These are phyloP conservation scores for Gracilariopsis chorda DNA, from an alignment of 23 red algal genomes.

Conservation along the genomic window DNA sequence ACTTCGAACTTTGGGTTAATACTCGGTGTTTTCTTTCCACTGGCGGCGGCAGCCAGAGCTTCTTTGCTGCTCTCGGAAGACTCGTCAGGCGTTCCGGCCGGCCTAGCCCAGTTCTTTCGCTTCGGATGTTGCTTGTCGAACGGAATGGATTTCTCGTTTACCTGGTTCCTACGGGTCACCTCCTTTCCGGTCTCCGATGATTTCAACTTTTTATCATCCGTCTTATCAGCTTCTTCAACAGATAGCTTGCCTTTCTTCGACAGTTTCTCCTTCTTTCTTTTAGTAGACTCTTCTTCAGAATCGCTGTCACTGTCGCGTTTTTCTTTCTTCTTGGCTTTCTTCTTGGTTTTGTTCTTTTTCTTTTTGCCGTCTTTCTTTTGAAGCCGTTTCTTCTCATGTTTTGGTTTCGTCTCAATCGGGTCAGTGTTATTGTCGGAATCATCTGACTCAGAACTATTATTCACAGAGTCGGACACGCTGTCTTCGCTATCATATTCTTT, in stretches of 20 bases:
- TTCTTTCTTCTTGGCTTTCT: not conserved
- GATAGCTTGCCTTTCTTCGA: not conserved
- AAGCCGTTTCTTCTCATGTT: not conserved
- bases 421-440: not conserved
- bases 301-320: not conserved
- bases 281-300: not conserved
- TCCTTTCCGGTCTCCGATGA: not conserved
- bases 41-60: constrained; percentile 52
- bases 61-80: constrained; percentile 7
- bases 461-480: not conserved
- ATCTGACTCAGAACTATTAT: not conserved
- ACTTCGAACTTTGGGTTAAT: constrained; percentile 63
- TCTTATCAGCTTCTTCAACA: not conserved
- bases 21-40: constrained; percentile 56
- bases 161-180: not conserved
- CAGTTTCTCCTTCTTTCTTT: not conserved
- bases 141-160: constrained; percentile 30
- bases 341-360: not conserved
- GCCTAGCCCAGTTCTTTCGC: not conserved
- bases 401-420: not conserved
- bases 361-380: not conserved
- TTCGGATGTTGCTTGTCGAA: constrained; percentile 51
- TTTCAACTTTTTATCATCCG: not conserved
- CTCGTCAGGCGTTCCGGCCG: not conserved
- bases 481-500: not conserved